A percentile compares a stretch with the other conserved stretches of the same genome.
Conservation (phyloP, 768 basidiomycete genomes). For the Candolleomyces efflorescens region DNA sequence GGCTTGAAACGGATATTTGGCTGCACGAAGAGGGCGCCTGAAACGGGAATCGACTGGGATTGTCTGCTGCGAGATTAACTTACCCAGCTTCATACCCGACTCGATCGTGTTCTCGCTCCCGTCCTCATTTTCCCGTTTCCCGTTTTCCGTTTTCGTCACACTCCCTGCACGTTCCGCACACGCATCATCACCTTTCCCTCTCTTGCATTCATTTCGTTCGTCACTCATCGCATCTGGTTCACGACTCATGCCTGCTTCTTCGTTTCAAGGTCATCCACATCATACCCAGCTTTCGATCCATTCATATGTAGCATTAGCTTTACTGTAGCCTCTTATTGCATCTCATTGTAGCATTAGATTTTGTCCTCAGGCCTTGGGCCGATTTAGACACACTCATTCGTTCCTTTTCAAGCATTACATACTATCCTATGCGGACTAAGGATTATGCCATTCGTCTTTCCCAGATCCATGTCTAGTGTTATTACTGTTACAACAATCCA, state of each 20-base stretch:
- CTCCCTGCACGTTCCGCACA: slow-evolving; percentile 1
- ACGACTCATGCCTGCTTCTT: slow-evolving; percentile 16
- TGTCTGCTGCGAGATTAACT: slow-evolving; percentile 67
- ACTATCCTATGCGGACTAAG: background rate
- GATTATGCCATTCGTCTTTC: background rate
- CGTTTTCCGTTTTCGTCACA: slow-evolving; percentile 3
- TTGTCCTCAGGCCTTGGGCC: background rate
- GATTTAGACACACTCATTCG: background rate
- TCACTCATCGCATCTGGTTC: slow-evolving; percentile 11
- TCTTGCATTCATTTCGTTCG: slow-evolving; percentile 6
- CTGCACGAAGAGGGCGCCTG: slow-evolving; percentile 50
- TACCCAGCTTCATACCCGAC: slow-evolving; percentile 11
- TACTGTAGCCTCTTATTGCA: slow-evolving; percentile 7
- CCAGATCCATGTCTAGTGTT: background rate
- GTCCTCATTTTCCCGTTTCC: slow-evolving; percentile 10
- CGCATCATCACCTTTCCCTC: slow-evolving; percentile 2
- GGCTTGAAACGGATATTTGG: slow-evolving; percentile 60
- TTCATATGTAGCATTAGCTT: slow-evolving; percentile 22
- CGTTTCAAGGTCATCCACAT: slow-evolving; percentile 18
- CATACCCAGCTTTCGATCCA: slow-evolving; percentile 12
- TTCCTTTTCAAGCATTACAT: background rate
- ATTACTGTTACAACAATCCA: background rate
- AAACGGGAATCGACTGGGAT: slow-evolving; percentile 67
- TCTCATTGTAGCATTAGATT: slow-evolving; percentile 16
- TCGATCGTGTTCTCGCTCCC: slow-evolving; percentile 8